Evolutionary conservation across 1,139 yeast species (phyloP).

Genomic region (Hanseniaspora uvarum): DNA sequence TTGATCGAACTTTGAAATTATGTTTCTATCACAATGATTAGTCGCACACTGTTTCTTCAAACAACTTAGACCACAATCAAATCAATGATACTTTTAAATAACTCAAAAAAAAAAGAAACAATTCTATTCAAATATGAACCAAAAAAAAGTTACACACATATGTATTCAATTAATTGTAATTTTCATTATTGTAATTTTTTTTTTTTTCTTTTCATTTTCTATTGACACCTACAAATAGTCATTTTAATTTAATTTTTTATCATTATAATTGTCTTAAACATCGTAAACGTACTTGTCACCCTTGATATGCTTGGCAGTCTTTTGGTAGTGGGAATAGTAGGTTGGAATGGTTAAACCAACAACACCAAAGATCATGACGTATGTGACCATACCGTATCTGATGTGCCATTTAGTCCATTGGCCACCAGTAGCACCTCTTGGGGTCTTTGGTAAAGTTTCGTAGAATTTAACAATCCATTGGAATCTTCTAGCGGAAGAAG

Average conservation of each 20-base stretch:
- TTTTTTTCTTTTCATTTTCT: not conserved
- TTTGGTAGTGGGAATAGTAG: conserved; percentile 87
- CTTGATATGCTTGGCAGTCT: conserved; percentile 64
- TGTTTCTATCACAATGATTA: too few species aligned
- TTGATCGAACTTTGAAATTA: too few species aligned
- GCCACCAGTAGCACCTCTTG: conserved; percentile 48
- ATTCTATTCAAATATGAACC: not conserved
- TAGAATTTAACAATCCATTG: conserved; percentile 82
- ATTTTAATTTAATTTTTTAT: not conserved
- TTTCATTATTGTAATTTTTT: not conserved
- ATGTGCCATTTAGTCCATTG: conserved; percentile 15
- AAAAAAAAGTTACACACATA: not conserved
- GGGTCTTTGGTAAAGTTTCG: conserved; percentile 92
- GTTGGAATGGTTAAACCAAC: conserved; percentile 63
- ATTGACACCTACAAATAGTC: not conserved
- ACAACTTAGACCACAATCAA: too few species aligned
- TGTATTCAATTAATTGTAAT: not conserved
- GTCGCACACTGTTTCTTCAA: too few species aligned
- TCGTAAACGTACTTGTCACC: conserved; percentile 23
- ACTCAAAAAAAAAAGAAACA: not conserved
- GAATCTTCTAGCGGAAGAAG: conserved; percentile 92
- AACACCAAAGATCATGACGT: conserved; percentile 58
- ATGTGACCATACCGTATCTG: conserved; percentile 16
- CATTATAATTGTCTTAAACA: conserved; percentile 1
- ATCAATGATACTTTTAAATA: not conserved